Evolutionary conservation across 208 protist genomes (phyloP), one percentile per base, ranked within the genome.

Genomic region (Trypanosoma platydactyli): DNA sequence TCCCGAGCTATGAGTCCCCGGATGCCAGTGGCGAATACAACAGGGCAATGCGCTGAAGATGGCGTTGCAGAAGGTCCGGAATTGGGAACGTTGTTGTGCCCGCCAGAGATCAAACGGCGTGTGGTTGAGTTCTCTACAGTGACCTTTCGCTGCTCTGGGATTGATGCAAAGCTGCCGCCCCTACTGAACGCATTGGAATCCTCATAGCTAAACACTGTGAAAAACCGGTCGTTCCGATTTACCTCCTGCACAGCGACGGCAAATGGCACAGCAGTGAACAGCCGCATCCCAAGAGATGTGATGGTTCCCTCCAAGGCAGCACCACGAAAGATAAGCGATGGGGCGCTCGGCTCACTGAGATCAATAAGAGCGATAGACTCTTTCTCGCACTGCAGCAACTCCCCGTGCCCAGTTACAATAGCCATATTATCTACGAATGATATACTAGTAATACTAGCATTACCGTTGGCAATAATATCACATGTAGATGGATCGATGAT

Each of bases 191-290:
- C 53, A 11, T 72, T 66, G 18, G 77, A 81, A 35, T 83, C 80
- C 20, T 87, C 77, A 72, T 89, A 89, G n/a, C 79, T 88, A 54
- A 92, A 91, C 20, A 94, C 79, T 13, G 79, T 71, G n/a, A 92
- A 65, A 24, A 71, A 76, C 42, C 64, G 59, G 15, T 86, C 75
- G 41, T 71, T 76, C 27, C 68, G 68, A 33, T 41, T 51, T 38
- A 73, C 76, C 25, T 83, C 77, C 45, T 89, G 77, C 33, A 82
- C 81, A 30, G 77, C 73, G 51, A 92, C 79, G 40, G 75, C 86
- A 54, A 92, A 83, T 44, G 84, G 81, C 3, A 79, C 68, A 45
- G 63, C 41, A 9, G 78, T 73, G 60, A 94, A 84, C 44, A 90
- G 63, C 54, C 79, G 81, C 52, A 91, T 73, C 38, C 89, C 82